phyloP scores from a whole-genome alignment of 2,329 filamentous ascomycete genomes.

The Microcyclosporella mali region DNA sequence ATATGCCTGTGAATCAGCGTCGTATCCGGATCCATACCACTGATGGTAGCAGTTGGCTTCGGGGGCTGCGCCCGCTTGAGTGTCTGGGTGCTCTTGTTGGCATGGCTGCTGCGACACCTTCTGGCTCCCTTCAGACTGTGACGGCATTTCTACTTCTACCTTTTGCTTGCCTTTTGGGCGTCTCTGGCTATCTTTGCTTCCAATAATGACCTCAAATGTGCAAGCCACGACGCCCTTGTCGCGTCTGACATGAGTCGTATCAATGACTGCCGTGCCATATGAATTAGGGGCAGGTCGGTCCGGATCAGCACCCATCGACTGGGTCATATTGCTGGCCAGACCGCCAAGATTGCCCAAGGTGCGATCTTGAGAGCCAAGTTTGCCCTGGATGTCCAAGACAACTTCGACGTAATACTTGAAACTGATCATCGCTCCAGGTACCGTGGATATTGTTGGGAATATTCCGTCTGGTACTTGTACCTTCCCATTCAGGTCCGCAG shows the following conservation, averaged over 20 bases:
- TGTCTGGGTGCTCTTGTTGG: slow-evolving; percentile 1
- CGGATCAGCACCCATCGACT: slow-evolving; percentile 7
- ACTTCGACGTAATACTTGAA: slow-evolving; percentile 94
- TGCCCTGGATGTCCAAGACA: slow-evolving; percentile 84
- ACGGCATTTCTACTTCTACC: slow-evolving; percentile 22
- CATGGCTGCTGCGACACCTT: background rate
- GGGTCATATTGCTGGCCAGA: slow-evolving; percentile 19
- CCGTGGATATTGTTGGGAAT: slow-evolving; percentile 84
- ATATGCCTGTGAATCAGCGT: slow-evolving; percentile 13
- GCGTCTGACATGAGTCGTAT: slow-evolving; percentile 77
- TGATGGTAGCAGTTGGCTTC: slow-evolving; percentile 5
- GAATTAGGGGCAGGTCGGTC: slow-evolving; percentile 13
- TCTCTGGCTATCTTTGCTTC: slow-evolving; percentile 69
- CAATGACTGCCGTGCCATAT: slow-evolving; percentile 59
- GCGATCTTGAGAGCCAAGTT: slow-evolving; percentile 67
- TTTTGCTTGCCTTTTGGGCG: slow-evolving; percentile 43
- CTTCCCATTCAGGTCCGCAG: slow-evolving; percentile 72
- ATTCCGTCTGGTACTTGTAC: slow-evolving; percentile 83
- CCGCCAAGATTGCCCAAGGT: slow-evolving; percentile 23
- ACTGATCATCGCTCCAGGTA: slow-evolving; percentile 88
- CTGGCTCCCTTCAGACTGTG: background rate
- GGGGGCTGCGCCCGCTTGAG: slow-evolving; percentile 7
- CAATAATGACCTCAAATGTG: slow-evolving; percentile 79
- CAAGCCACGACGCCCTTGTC: slow-evolving; percentile 90
- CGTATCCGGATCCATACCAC: slow-evolving; percentile 23